Percentiles rank a stretch among this genome's conserved stretches.
These are phyloP conservation scores for Rhododendron mucronatum DNA, from an alignment of 148 eudicot genomes.

Conservation along the genomic window DNA sequence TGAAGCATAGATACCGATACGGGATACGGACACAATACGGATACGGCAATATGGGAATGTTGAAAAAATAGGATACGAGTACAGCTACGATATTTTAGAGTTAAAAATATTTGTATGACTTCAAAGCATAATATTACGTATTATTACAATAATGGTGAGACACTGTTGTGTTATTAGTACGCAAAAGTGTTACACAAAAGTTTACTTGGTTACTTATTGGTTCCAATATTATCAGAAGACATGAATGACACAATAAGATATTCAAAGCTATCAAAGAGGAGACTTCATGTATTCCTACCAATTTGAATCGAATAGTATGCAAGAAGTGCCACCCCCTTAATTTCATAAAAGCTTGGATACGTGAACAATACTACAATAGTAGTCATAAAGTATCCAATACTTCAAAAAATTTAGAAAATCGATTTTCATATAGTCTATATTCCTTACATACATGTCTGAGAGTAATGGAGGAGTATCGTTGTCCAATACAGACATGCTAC, in stretches of 20 bases:
- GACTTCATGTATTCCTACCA: neutral
- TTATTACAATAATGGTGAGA: neutral
- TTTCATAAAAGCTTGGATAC: neutral
- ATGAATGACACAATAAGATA: neutral
- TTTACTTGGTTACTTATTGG: neutral
- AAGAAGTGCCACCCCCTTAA: neutral
- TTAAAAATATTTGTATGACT: no score
- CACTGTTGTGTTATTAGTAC: neutral
- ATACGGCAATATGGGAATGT: neutral
- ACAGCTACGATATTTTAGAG: neutral
- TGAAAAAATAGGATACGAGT: neutral
- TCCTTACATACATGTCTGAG: neutral
- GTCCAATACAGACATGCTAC: neutral
- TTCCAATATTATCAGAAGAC: neutral
- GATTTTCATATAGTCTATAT: neutral
- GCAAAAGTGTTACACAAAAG: neutral
- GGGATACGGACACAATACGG: neutral
- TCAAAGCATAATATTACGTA: neutral
- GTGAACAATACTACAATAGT: neutral
- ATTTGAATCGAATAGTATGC: neutral
- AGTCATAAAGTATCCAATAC: neutral
- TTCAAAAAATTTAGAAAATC: neutral
- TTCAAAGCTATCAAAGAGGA: neutral
- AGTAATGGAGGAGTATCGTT: neutral
- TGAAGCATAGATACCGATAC: no score